A percentile compares a stretch with the other conserved stretches of the same genome.
These are phyloP conservation scores for Aaosphaeria pasadenensis DNA, from an alignment of 2,329 filamentous ascomycete species.

Conservation along the genomic window DNA sequence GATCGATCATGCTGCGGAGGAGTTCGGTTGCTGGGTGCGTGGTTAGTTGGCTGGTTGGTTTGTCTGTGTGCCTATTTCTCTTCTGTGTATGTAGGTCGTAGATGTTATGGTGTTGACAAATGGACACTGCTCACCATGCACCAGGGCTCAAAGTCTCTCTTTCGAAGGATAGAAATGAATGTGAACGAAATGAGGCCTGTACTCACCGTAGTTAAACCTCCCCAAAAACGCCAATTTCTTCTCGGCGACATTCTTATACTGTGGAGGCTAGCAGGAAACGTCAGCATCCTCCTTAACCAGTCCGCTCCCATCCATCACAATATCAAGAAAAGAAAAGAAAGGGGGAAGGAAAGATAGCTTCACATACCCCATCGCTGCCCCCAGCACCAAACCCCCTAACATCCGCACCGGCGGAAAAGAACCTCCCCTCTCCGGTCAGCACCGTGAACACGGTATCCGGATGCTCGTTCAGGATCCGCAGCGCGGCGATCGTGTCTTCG, in stretches of 20 bases:
- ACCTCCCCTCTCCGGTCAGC: conserved; percentile 49
- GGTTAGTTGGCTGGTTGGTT: neutral
- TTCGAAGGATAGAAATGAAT: conserved; percentile 1
- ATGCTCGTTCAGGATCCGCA: conserved; percentile 46
- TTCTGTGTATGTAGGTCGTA: too few relatives aligned
- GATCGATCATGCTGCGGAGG: conserved; percentile 45
- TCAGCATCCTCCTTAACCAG: too few relatives aligned
- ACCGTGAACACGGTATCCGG: conserved; percentile 52
- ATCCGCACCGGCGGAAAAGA: conserved; percentile 51
- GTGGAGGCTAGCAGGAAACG: neutral
- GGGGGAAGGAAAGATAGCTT: neutral
- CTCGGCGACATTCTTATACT: conserved; percentile 22
- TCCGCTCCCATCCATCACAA: neutral
- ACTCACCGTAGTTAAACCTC: conserved; percentile 29
- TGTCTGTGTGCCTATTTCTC: neutral
- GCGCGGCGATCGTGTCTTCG: conserved; percentile 41
- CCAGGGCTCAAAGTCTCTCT: too few relatives aligned
- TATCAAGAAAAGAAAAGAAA: neutral
- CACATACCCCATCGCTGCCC: conserved; percentile 2
- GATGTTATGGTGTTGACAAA: too few relatives aligned
- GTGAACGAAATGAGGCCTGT: too few relatives aligned
- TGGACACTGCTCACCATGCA: too few relatives aligned
- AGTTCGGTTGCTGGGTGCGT: conserved; percentile 23
- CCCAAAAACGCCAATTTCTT: conserved; percentile 31
- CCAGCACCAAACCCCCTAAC: conserved; percentile 33